Percentiles rank a stretch among this genome's conserved stretches.
These are phyloP conservation scores for Ogataea kodamae DNA, from an alignment of 805 yeast genomes.

Conservation along the genomic window DNA sequence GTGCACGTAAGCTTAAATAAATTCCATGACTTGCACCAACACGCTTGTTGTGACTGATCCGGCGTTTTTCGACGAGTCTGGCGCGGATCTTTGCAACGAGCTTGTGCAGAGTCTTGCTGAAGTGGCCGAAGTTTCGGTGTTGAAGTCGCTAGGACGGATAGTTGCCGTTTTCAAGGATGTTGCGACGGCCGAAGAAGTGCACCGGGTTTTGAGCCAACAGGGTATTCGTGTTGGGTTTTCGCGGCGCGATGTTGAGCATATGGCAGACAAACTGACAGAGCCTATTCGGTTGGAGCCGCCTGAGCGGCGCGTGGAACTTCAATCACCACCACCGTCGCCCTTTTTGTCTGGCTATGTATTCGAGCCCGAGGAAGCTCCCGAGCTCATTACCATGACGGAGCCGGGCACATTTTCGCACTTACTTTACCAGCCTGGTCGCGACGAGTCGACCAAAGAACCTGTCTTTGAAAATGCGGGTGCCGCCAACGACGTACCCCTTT, in stretches of 20 bases:
- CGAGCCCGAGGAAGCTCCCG: conserved; percentile 34
- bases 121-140: conserved; percentile 19
- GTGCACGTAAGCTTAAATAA: no score
- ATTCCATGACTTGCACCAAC: no score
- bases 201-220: conserved; percentile 15
- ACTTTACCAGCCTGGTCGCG: conserved; percentile 26
- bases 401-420: conserved; percentile 31
- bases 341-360: conserved; percentile 32
- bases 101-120: conserved; percentile 16
- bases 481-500: conserved; percentile 23
- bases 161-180: conserved; percentile 25
- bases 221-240: conserved; percentile 25
- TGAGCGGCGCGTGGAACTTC: conserved; percentile 29
- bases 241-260: conserved; percentile 16
- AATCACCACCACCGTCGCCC: conserved; percentile 37
- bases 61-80: conserved; percentile 16
- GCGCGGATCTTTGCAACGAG: conserved; percentile 19
- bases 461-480: conserved; percentile 15
- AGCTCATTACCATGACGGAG: conserved; percentile 28
- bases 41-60: conserved; percentile 30
- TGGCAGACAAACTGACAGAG: not conserved
- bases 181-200: conserved; percentile 15
- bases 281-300: conserved; percentile 23
- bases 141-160: conserved; percentile 29
- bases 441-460: conserved; percentile 16